Percentiles rank a stretch among this genome's conserved stretches.
Conservation (phyloP, 805 yeast genomes). For the Nakazawaea populi region DNA sequence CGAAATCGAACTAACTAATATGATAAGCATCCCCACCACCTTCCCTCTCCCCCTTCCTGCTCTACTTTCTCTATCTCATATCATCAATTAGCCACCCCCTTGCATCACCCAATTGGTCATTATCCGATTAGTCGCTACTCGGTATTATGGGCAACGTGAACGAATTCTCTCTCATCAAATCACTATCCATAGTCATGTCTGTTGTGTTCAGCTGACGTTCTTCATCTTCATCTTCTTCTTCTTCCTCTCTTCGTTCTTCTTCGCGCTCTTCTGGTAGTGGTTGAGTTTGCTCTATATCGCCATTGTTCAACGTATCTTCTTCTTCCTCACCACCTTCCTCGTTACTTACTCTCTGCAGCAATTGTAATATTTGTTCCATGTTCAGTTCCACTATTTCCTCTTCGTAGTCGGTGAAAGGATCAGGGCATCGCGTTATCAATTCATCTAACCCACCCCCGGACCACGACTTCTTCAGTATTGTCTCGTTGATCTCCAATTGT, state of each 20-base stretch:
- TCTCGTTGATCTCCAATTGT: conserved; percentile 75
- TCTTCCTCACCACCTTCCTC: not conserved
- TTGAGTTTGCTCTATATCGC: not conserved
- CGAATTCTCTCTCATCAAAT: conserved; percentile 33
- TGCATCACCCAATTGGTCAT: not conserved
- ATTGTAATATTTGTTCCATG: not conserved
- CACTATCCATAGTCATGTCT: conserved; percentile 2
- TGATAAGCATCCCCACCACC: no score
- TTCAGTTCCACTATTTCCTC: conserved; percentile 13
- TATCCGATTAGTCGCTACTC: not conserved
- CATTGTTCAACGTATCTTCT: not conserved
- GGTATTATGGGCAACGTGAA: conserved; percentile 37
- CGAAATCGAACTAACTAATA: no score
- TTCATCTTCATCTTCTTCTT: not conserved
- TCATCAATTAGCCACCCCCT: not conserved
- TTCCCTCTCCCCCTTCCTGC: no score
- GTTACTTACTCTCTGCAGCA: no score
- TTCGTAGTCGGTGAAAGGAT: conserved; percentile 39
- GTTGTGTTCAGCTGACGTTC: not conserved
- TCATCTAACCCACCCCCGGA: conserved; percentile 82
- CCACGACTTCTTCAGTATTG: conserved; percentile 81
- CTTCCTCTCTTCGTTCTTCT: not conserved
- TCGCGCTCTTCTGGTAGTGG: not conserved
- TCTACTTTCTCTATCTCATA: not conserved
- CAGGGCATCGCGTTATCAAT: conserved; percentile 57